Conservation (phyloP, 1,284 basidiomycete genomes). For the Cryptococcus sp. region DNA sequence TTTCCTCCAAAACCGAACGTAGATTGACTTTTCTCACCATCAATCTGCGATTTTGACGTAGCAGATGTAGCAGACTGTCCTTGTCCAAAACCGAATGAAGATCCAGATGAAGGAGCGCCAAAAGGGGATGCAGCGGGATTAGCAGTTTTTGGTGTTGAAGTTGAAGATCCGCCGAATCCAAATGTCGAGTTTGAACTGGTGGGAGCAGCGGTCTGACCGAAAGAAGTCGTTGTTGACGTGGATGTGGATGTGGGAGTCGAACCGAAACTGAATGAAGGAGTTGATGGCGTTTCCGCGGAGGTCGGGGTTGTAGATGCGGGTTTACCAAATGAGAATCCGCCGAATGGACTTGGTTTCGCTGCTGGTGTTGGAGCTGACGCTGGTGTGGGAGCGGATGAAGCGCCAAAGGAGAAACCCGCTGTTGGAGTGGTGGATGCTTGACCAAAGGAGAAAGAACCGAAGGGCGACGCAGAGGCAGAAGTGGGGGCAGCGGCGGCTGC, state of each 20-base stretch:
- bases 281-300: slow-evolving; percentile 3
- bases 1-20: too few relatives aligned
- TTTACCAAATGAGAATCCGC: neutral
- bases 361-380: too few relatives aligned
- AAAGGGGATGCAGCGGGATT: slow-evolving; percentile 12
- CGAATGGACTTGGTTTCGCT: neutral
- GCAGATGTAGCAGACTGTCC: neutral
- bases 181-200: too few relatives aligned
- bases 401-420: slow-evolving; percentile 23
- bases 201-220: too few relatives aligned
- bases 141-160: slow-evolving; percentile 1
- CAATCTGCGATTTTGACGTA: neutral
- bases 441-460: slow-evolving; percentile 25
- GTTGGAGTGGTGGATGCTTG: slow-evolving; percentile 14
- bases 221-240: too few relatives aligned
- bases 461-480: slow-evolving; percentile 13
- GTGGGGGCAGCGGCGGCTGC: slow-evolving; percentile 10
- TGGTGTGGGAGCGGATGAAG: slow-evolving; percentile 5
- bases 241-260: slow-evolving; percentile 6
- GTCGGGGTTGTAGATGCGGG: slow-evolving; percentile 8
- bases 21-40: too few relatives aligned
- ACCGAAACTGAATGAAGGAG: slow-evolving; percentile 9
- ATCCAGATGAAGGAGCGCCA: slow-evolving; percentile 7
- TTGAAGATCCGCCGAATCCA: too few relatives aligned
- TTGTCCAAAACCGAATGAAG: slow-evolving; percentile 1